These are phyloP conservation scores for Candida taoyuanica DNA, from an alignment of 805 yeast genomes.

Conservation along the genomic window DNA sequence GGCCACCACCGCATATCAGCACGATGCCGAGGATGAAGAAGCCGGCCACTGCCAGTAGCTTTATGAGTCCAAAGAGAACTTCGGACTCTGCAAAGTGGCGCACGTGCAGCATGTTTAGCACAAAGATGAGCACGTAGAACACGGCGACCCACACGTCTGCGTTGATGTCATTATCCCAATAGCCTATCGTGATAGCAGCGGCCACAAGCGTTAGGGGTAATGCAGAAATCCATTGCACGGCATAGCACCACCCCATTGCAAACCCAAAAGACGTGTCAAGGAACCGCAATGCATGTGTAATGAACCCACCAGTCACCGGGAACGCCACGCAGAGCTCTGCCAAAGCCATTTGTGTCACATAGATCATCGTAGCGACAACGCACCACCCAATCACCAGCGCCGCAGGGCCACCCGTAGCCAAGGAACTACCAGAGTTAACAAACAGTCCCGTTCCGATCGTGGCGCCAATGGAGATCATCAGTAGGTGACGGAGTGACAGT, in stretches of 20 bases:
- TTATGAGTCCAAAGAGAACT: slow-evolving; percentile 41
- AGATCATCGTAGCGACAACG: slow-evolving; percentile 53
- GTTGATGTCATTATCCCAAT: slow-evolving; percentile 44
- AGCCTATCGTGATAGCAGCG: slow-evolving; percentile 50
- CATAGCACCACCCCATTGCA: slow-evolving; percentile 48
- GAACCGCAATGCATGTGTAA: slow-evolving; percentile 45
- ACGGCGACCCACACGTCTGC: slow-evolving; percentile 59
- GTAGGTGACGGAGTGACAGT: slow-evolving; percentile 51
- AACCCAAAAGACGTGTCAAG: slow-evolving; percentile 53
- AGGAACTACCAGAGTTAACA: slow-evolving; percentile 71
- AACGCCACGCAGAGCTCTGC: slow-evolving; percentile 50
- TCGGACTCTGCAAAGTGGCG: slow-evolving; percentile 55
- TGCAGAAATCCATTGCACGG: slow-evolving; percentile 49
- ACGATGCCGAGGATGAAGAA: slow-evolving; percentile 47
- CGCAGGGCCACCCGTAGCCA: slow-evolving; percentile 68
- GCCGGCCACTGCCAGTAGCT: slow-evolving; percentile 46
- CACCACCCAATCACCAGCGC: slow-evolving; percentile 42
- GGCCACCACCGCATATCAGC: slow-evolving; percentile 51
- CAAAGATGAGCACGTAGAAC: slow-evolving; percentile 41
- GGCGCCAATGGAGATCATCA: slow-evolving; percentile 80
- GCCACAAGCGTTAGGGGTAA: slow-evolving; percentile 57
- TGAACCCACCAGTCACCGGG: slow-evolving; percentile 51
- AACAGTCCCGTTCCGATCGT: slow-evolving; percentile 78
- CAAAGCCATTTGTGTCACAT: slow-evolving; percentile 49
- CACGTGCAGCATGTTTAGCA: slow-evolving; percentile 48